Conservation (phyloP, 2,329 filamentous ascomycete genomes). For the Lasiodiplodia sp. region DNA sequence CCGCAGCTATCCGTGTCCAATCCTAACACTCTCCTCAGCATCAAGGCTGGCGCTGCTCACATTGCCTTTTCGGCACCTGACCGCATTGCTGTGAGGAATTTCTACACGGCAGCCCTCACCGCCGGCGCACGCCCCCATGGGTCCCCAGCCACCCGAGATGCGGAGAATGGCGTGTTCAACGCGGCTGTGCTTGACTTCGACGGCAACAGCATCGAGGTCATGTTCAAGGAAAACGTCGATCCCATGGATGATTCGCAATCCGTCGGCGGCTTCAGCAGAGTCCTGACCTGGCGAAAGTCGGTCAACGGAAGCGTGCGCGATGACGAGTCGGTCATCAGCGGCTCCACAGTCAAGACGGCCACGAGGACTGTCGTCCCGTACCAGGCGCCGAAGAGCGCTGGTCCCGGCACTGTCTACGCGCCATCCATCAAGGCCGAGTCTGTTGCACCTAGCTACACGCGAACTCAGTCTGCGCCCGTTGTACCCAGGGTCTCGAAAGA, state of each 20-base stretch:
- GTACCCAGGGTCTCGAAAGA: conserved; percentile 36
- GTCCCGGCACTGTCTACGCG: conserved; percentile 35
- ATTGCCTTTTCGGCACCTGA: conserved; percentile 74
- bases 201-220: conserved; percentile 83
- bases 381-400: conserved; percentile 24
- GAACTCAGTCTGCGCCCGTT: conserved; percentile 44
- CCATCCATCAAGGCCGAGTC: conserved; percentile 36
- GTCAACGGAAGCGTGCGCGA: conserved; percentile 43
- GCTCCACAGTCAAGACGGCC: conserved; percentile 34
- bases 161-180: conserved; percentile 65
- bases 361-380: conserved; percentile 31
- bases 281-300: conserved; percentile 50
- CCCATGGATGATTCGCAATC: conserved; percentile 41
- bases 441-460: conserved; percentile 37
- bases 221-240: conserved; percentile 61
- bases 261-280: conserved; percentile 52
- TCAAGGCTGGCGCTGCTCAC: conserved; percentile 63
- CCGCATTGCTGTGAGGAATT: conserved; percentile 70
- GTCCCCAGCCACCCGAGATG: conserved; percentile 61
- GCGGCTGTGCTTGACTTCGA: conserved; percentile 77
- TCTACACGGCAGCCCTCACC: conserved; percentile 73
- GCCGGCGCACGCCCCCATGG: conserved; percentile 68
- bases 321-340: conserved; percentile 32
- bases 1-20: background rate
- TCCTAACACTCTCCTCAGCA: conserved; percentile 35